phyloP scores from a whole-genome alignment of 2,329 filamentous ascomycete species.

The Exutisphaerella laricina region DNA sequence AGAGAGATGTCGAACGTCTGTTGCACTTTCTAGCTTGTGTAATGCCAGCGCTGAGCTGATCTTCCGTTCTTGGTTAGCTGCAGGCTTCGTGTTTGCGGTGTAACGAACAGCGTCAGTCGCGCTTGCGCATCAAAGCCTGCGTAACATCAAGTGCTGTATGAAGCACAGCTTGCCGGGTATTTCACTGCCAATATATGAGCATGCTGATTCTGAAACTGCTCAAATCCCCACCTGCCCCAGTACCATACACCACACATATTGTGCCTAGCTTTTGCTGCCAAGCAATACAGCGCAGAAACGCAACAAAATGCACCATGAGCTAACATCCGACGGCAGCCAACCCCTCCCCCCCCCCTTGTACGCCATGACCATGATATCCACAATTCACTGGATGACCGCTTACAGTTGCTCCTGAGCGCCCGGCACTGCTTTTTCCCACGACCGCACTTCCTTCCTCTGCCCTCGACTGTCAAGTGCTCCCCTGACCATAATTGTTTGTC shows the following conservation, averaged over 20 bases:
- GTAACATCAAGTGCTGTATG: not conserved
- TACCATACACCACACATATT: not conserved
- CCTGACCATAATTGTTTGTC: constrained; percentile 33
- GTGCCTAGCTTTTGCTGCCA: no score
- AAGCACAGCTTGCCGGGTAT: not conserved
- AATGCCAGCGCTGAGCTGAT: not conserved
- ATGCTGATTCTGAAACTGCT: not conserved
- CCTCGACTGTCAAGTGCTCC: constrained; percentile 20
- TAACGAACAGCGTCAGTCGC: not conserved
- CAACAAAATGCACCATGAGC: not conserved
- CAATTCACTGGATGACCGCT: not conserved
- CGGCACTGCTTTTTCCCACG: constrained; percentile 17
- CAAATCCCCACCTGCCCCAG: not conserved
- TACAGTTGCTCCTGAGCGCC: constrained; percentile 12
- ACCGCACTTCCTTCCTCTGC: constrained; percentile 17
- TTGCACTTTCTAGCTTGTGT: not conserved
- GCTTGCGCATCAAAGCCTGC: not conserved
- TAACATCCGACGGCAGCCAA: not conserved
- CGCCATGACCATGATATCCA: constrained; percentile 3
- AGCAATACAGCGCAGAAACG: not conserved
- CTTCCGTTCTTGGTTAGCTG: not conserved
- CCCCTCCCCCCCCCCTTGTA: constrained; percentile 1
- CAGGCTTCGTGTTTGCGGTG: not conserved
- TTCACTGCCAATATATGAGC: not conserved
- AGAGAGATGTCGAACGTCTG: no score